Evolutionary conservation across 2,329 filamentous ascomycete species (phyloP).

Genomic region (Ceratocystis cacaofunesta): DNA sequence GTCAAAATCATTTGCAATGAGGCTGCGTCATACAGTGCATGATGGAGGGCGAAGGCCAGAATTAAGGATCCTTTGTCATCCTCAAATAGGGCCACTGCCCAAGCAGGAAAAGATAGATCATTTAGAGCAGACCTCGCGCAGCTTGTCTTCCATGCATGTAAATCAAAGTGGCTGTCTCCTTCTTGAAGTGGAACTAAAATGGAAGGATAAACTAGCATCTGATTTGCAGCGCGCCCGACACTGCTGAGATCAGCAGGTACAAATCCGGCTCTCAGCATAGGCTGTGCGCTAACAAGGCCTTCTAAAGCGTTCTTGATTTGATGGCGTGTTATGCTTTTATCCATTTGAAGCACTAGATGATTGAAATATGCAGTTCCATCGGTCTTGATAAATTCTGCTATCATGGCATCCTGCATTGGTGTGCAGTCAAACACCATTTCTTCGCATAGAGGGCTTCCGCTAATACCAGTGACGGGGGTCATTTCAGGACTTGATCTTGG

Average conservation of each 20-base stretch:
- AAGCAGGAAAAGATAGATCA: slow-evolving; percentile 42
- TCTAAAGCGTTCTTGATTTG: slow-evolving; percentile 45
- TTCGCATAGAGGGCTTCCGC: not conserved
- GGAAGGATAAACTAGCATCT: slow-evolving; percentile 10
- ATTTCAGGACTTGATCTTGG: slow-evolving; percentile 8
- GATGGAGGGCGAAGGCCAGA: slow-evolving; percentile 45
- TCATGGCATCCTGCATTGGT: slow-evolving; percentile 61
- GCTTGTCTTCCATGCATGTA: slow-evolving; percentile 27
- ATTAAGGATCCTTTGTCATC: slow-evolving; percentile 18
- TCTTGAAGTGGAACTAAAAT: not conserved
- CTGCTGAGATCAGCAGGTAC: slow-evolving; percentile 29
- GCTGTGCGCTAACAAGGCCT: slow-evolving; percentile 37
- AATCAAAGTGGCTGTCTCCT: slow-evolving; percentile 20
- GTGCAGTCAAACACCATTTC: slow-evolving; percentile 40
- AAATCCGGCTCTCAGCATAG: slow-evolving; percentile 68
- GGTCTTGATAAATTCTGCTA: slow-evolving; percentile 57
- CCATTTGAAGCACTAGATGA: slow-evolving; percentile 42
- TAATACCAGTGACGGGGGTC: not conserved
- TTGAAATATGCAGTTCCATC: slow-evolving; percentile 62
- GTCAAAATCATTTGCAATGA: slow-evolving; percentile 52
- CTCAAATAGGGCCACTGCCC: slow-evolving; percentile 40
- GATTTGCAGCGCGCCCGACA: not conserved
- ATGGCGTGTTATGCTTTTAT: slow-evolving; percentile 25
- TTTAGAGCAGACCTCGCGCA: slow-evolving; percentile 25
- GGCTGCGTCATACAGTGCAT: slow-evolving; percentile 73